phyloP scores from a whole-genome alignment of 2,329 filamentous ascomycete species.

The Neonectria punicea region DNA sequence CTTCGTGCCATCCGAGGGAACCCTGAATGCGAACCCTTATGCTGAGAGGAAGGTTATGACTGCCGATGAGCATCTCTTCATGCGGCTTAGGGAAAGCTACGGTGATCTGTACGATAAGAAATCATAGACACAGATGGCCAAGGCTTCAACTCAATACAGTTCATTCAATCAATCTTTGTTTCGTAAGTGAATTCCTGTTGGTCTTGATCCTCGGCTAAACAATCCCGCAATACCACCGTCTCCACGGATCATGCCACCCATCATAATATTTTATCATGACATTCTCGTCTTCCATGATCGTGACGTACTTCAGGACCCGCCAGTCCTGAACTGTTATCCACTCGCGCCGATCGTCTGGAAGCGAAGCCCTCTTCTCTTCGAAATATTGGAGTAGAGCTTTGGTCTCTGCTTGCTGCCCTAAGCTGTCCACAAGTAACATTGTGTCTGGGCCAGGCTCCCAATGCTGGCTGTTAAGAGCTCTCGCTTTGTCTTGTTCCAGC shows the following conservation, averaged over 20 bases:
- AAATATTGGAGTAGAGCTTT: conserved; percentile 48
- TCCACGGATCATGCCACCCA: conserved; percentile 54
- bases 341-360: conserved; percentile 44
- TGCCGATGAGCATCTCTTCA: conserved; percentile 71
- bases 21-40: conserved; percentile 56
- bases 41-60: conserved; percentile 67
- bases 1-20: conserved; percentile 49
- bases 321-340: conserved; percentile 60
- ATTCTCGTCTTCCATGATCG: conserved; percentile 50
- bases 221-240: conserved; percentile 56
- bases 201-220: conserved; percentile 42
- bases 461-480: neutral
- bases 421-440: conserved; percentile 57
- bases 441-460: conserved; percentile 25
- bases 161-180: neutral
- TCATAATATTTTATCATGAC: conserved; percentile 47
- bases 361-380: conserved; percentile 43
- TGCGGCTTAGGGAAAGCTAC: conserved; percentile 70
- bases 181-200: neutral
- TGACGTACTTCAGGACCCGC: conserved; percentile 55
- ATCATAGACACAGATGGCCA: conserved; percentile 23
- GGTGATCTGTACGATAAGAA: conserved; percentile 62
- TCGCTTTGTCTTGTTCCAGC: conserved; percentile 32
- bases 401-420: conserved; percentile 45
- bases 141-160: neutral